Percentiles rank a stretch among this genome's conserved stretches.
phyloP scores from a whole-genome alignment of 2,329 filamentous ascomycete species.

The Colletotrichum paranaense region DNA sequence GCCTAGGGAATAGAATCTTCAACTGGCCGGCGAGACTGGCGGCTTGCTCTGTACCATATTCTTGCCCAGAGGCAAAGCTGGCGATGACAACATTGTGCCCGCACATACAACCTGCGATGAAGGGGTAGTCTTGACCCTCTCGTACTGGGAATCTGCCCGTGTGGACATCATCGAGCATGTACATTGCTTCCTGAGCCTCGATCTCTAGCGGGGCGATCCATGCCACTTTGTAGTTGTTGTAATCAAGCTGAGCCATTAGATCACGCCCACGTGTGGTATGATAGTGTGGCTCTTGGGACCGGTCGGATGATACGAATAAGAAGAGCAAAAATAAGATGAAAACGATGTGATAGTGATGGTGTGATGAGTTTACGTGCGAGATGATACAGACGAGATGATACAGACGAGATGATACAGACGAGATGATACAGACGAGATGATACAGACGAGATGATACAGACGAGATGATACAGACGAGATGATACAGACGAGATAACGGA shows the following conservation, averaged over 20 bases:
- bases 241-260: background rate
- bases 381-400: background rate
- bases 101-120: constrained; percentile 47
- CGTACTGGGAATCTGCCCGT: constrained; percentile 43
- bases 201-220: constrained; percentile 52
- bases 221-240: constrained; percentile 44
- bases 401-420: too few relatives aligned
- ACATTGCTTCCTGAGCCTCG: constrained; percentile 47
- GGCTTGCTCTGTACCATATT: constrained; percentile 48
- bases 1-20: constrained; percentile 47
- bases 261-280: background rate
- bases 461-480: background rate
- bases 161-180: constrained; percentile 47
- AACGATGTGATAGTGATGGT: background rate
- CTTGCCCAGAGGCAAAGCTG: constrained; percentile 46
- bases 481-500: background rate
- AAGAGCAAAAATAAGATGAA: background rate
- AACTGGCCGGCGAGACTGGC: constrained; percentile 48
- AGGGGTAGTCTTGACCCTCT: constrained; percentile 50
- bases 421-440: too few relatives aligned
- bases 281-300: background rate
- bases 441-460: background rate
- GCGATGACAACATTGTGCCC: constrained; percentile 50
- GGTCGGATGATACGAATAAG: background rate
- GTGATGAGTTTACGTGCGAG: background rate